phyloP scores from a whole-genome alignment of 257 asterid genomes.

The Nicotiana knightiana region DNA sequence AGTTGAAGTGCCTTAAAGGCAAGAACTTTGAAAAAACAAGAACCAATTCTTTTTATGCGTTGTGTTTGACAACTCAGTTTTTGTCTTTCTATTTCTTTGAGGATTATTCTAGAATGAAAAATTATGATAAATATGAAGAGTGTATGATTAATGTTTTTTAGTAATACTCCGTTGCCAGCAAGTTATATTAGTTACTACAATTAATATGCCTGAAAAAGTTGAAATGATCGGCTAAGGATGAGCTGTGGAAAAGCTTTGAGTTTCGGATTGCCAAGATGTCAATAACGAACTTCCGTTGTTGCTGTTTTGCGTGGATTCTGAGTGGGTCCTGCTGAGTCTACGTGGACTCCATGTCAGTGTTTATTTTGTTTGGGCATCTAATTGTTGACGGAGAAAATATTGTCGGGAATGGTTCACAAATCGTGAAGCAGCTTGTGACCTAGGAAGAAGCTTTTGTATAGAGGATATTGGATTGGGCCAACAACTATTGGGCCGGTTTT shows the following conservation, averaged over 20 bases:
- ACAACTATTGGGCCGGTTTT: too few relatives aligned
- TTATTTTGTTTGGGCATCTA: too few relatives aligned
- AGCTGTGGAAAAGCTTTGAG: not conserved
- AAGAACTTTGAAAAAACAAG: not conserved
- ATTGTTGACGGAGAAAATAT: too few relatives aligned
- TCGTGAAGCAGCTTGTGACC: too few relatives aligned
- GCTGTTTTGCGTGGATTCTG: not conserved
- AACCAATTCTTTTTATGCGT: not conserved
- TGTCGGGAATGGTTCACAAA: too few relatives aligned
- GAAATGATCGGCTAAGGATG: not conserved
- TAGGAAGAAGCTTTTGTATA: too few relatives aligned
- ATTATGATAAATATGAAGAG: not conserved
- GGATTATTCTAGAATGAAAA: not conserved
- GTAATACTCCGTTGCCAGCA: not conserved
- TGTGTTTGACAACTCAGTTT: slow-evolving; percentile 7
- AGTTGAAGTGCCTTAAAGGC: not conserved
- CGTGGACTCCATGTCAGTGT: slow-evolving; percentile 4
- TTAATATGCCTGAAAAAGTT: not conserved
- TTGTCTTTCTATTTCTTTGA: not conserved
- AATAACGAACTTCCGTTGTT: slow-evolving; percentile 1
- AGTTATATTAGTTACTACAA: not conserved
- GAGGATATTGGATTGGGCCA: too few relatives aligned
- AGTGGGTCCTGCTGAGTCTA: not conserved
- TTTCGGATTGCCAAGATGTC: not conserved
- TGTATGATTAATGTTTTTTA: not conserved